These are phyloP conservation scores for Vigna angularis DNA, from an alignment of 306 rosid species.

Conservation along the genomic window DNA sequence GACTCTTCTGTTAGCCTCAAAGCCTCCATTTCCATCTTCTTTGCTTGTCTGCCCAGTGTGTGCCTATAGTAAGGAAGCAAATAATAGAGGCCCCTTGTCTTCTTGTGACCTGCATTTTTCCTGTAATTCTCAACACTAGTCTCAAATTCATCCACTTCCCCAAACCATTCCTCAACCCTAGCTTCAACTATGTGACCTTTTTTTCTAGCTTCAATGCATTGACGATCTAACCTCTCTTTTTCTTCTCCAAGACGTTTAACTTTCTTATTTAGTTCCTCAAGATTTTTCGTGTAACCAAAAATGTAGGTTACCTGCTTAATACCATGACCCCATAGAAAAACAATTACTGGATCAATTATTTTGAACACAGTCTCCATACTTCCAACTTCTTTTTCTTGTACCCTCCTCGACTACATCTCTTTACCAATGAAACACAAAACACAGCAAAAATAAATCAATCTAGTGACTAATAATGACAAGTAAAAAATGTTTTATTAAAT, in stretches of 20 bases:
- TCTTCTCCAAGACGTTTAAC: background rate
- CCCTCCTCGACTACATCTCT: background rate
- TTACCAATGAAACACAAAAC: background rate
- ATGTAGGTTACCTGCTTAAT: background rate
- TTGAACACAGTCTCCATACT: background rate
- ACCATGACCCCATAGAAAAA: background rate
- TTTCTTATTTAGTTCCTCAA: background rate
- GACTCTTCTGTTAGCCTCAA: background rate
- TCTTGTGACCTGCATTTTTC: background rate
- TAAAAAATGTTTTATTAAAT: background rate
- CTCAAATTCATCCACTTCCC: background rate
- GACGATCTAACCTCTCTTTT: background rate
- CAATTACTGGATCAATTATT: background rate
- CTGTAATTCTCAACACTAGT: background rate
- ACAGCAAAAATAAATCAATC: background rate
- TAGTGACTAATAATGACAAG: no score
- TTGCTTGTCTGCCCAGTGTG: conserved; percentile 25
- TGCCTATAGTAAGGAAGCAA: conserved; percentile 18
- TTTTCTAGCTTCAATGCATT: background rate
- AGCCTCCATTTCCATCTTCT: background rate
- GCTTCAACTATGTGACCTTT: background rate
- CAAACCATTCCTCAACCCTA: background rate
- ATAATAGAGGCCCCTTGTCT: background rate
- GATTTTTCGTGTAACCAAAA: background rate
- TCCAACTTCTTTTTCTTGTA: background rate